These are phyloP conservation scores for Aspergillus oerlinghausenensis DNA, from an alignment of 2,329 filamentous ascomycete genomes.

Conservation along the genomic window DNA sequence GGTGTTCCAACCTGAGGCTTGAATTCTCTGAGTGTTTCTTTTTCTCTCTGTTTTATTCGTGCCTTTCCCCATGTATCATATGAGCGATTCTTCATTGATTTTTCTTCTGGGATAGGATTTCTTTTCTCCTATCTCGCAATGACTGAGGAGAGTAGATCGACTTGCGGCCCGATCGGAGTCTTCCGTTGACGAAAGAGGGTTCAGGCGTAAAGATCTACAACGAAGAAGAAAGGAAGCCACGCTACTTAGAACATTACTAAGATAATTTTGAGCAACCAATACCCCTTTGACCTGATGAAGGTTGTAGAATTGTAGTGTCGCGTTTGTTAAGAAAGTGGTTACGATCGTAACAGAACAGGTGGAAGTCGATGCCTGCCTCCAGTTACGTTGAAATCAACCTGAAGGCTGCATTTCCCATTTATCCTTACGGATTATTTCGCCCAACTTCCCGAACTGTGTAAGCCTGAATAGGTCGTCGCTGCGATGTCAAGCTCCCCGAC, in stretches of 20 bases:
- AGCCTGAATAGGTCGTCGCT: not conserved
- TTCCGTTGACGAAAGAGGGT: not conserved
- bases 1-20: not conserved
- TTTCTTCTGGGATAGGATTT: not conserved
- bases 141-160: not conserved
- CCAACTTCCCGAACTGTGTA: not conserved
- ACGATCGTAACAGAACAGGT: not conserved
- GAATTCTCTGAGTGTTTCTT: not conserved
- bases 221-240: not conserved
- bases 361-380: not conserved
- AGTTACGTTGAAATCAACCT: not conserved
- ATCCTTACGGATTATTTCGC: not conserved
- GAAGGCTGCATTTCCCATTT: not conserved
- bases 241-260: not conserved
- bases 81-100: constrained; percentile 13
- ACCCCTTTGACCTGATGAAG: not conserved
- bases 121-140: constrained; percentile 5
- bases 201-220: not conserved
- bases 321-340: not conserved
- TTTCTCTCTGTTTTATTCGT: constrained; percentile 1
- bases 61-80: constrained; percentile 10
- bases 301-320: not conserved
- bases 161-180: not conserved
- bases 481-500: not conserved
- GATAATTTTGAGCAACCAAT: not conserved